These are phyloP conservation scores for Mucor racemosus DNA, from an alignment of 371 early-diverging fungal species.

Conservation along the genomic window DNA sequence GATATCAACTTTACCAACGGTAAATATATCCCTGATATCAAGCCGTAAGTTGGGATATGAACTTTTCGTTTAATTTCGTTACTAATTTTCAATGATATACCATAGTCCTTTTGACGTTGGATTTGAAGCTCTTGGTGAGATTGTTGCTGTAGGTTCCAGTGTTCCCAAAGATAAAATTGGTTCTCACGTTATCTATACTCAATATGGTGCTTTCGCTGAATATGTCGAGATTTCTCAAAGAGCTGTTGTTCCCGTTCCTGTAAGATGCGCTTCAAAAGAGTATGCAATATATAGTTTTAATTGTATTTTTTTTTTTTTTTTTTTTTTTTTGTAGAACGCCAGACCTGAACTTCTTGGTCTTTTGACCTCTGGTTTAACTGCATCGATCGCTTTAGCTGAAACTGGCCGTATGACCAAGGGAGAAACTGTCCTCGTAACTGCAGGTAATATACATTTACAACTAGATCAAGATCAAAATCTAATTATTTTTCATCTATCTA, in stretches of 20 bases:
- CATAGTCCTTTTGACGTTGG: slow-evolving; percentile 66
- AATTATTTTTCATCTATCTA: not conserved
- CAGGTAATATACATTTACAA: slow-evolving; percentile 30
- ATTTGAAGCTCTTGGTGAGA: slow-evolving; percentile 61
- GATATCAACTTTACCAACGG: slow-evolving; percentile 67
- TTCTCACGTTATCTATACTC: slow-evolving; percentile 33
- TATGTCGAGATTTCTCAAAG: slow-evolving; percentile 37
- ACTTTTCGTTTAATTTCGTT: not conserved
- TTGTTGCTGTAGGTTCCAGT: slow-evolving; percentile 52
- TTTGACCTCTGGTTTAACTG: slow-evolving; percentile 60
- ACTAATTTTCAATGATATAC: not conserved
- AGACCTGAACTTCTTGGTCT: slow-evolving; percentile 48
- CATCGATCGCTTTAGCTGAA: slow-evolving; percentile 49
- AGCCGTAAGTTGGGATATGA: slow-evolving; percentile 48
- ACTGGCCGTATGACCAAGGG: slow-evolving; percentile 41
- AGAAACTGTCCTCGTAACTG: slow-evolving; percentile 50
- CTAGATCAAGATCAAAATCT: not conserved
- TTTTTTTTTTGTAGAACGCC: slow-evolving; percentile 17
- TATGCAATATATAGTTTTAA: not conserved
- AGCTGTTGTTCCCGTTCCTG: slow-evolving; percentile 49
- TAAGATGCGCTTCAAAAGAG: slow-evolving; percentile 12
- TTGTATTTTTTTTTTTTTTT: not conserved
- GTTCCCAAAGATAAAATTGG: slow-evolving; percentile 47
- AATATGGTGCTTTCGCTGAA: slow-evolving; percentile 64
- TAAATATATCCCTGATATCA: slow-evolving; percentile 56